These are phyloP conservation scores for Gastrolobium bilobum DNA, from an alignment of 306 rosid genomes.

Conservation along the genomic window DNA sequence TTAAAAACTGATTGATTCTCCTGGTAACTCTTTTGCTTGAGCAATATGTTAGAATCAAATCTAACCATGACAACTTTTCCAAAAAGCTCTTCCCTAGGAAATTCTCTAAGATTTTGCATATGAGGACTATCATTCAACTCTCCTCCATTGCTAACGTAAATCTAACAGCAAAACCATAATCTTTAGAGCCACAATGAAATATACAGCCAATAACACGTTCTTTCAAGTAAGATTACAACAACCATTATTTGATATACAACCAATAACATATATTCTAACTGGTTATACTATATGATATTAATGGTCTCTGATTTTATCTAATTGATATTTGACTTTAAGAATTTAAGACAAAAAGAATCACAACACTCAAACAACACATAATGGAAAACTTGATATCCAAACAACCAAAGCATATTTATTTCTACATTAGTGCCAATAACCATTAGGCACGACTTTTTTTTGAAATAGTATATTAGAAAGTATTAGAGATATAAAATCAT, in stretches of 20 bases:
- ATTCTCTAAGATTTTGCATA: conserved; percentile 79
- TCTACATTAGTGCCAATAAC: too few relatives aligned
- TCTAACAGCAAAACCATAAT: conserved; percentile 54
- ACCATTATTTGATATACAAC: background rate
- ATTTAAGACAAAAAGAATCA: background rate
- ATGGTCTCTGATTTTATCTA: background rate
- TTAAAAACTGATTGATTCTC: conserved; percentile 51
- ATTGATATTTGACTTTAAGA: conserved; percentile 9
- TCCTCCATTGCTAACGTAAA: conserved; percentile 52
- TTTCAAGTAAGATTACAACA: conserved; percentile 31
- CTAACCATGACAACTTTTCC: conserved; percentile 83
- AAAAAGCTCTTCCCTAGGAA: conserved; percentile 76
- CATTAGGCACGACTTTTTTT: too few relatives aligned
- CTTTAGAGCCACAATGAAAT: conserved; percentile 44
- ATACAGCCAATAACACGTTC: conserved; percentile 17
- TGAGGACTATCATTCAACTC: conserved; percentile 68
- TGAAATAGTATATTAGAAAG: too few relatives aligned
- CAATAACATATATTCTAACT: conserved; percentile 15
- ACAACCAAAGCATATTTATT: background rate
- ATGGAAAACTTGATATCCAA: background rate
- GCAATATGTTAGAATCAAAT: conserved; percentile 79
- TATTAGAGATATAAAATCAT: too few relatives aligned
- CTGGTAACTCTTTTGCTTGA: conserved; percentile 52
- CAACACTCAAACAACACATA: background rate
- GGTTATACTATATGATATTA: background rate